Evolutionary conservation across 805 yeast genomes (phyloP).

Genomic region (Yarrowia hollandica): DNA sequence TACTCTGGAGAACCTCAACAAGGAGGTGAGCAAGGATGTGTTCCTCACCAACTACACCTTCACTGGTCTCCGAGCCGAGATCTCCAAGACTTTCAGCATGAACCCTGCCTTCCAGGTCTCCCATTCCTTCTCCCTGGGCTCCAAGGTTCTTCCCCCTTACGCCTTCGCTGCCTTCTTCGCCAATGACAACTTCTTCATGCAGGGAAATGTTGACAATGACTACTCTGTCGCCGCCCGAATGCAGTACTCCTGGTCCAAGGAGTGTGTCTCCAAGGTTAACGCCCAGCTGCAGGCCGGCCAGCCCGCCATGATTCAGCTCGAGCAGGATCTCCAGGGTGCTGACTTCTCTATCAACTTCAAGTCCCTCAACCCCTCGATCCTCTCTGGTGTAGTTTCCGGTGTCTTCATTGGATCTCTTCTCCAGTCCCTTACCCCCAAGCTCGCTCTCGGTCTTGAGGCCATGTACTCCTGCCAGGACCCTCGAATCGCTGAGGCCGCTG

Average conservation of each 20-base stretch:
- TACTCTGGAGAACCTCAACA: conserved; percentile 86
- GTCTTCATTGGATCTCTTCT: conserved; percentile 87
- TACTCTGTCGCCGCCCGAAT: conserved; percentile 81
- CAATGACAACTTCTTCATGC: conserved; percentile 78
- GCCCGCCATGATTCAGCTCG: conserved; percentile 92
- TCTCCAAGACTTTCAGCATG: conserved; percentile 85
- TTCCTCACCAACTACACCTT: conserved; percentile 85
- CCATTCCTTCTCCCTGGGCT: conserved; percentile 88
- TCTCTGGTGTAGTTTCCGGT: conserved; percentile 79
- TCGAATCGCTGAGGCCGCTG: conserved; percentile 73
- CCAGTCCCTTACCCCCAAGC: conserved; percentile 81
- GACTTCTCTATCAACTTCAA: conserved; percentile 90
- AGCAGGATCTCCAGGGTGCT: conserved; percentile 89
- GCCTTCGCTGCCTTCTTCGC: conserved; percentile 89
- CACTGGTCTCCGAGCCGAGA: conserved; percentile 95
- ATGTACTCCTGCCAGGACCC: conserved; percentile 73
- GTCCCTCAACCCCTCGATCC: conserved; percentile 81
- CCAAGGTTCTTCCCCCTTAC: conserved; percentile 81
- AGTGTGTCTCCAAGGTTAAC: conserved; percentile 76
- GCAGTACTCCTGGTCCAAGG: conserved; percentile 86
- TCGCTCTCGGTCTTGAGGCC: conserved; percentile 89
- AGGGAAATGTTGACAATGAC: conserved; percentile 90
- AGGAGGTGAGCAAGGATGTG: conserved; percentile 92
- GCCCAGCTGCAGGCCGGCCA: conserved; percentile 85
- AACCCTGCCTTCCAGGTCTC: conserved; percentile 96